Evolutionary conservation across 2,329 filamentous ascomycete genomes (phyloP).

Genomic region (Colletotrichum truncatum): DNA sequence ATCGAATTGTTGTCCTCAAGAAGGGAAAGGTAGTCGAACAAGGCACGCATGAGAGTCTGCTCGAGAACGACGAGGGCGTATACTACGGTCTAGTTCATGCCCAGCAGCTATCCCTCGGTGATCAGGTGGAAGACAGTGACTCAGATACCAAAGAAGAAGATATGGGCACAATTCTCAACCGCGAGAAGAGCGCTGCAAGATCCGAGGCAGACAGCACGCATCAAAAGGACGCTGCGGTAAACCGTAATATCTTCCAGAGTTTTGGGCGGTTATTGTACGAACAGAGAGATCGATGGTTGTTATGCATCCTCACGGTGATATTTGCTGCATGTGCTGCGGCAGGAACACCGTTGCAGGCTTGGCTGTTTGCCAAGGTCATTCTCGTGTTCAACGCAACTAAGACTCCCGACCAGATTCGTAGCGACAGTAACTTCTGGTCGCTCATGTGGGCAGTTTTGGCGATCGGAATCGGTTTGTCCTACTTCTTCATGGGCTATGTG

Average conservation of each 20-base stretch:
- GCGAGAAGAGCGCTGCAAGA: constrained; percentile 55
- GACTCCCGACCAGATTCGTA: constrained; percentile 42
- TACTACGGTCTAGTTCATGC: constrained; percentile 75
- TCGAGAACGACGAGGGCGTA: constrained; percentile 66
- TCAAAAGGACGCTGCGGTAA: constrained; percentile 44
- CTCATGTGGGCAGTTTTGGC: constrained; percentile 73
- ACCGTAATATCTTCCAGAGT: constrained; percentile 58
- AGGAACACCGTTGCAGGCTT: constrained; percentile 60
- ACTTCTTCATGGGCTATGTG: constrained; percentile 57
- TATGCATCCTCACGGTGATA: constrained; percentile 59
- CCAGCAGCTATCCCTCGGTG: constrained; percentile 66
- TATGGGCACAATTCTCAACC: constrained; percentile 47
- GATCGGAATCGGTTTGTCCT: constrained; percentile 58
- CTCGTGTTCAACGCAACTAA: constrained; percentile 53
- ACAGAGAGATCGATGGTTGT: constrained; percentile 59
- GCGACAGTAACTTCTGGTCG: constrained; percentile 67
- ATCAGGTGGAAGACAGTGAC: constrained; percentile 48
- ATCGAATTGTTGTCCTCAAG: constrained; percentile 80
- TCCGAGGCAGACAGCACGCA: constrained; percentile 41
- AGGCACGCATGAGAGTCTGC: constrained; percentile 78
- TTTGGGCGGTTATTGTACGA: constrained; percentile 68
- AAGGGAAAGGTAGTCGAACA: constrained; percentile 77
- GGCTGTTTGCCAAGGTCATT: constrained; percentile 64
- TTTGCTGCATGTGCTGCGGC: constrained; percentile 54
- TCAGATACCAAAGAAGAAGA: constrained; percentile 51